These are phyloP conservation scores for Sporormia fimetaria DNA, from an alignment of 495 filamentous ascomycete genomes.

Conservation along the genomic window DNA sequence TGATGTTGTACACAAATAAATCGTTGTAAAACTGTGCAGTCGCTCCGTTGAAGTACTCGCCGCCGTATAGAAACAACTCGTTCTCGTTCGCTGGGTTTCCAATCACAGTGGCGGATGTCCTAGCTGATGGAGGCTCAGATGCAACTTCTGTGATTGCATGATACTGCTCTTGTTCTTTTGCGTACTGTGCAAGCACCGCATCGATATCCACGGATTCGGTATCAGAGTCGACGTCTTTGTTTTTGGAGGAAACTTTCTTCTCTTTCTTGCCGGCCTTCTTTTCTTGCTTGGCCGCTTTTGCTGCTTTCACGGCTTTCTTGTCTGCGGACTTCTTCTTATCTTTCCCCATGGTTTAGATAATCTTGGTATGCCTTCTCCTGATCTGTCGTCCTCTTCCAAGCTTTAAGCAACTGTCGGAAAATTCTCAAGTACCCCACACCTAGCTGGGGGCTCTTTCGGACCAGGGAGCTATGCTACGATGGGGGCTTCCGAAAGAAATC, in stretches of 20 bases:
- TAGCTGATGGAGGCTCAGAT: constrained; percentile 63
- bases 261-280: constrained; percentile 55
- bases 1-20: constrained; percentile 80
- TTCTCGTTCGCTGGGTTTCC: constrained; percentile 75
- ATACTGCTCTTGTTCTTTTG: constrained; percentile 68
- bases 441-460: no score
- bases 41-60: constrained; percentile 58
- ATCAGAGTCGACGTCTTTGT: constrained; percentile 58
- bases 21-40: constrained; percentile 56
- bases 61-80: constrained; percentile 86
- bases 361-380: not conserved
- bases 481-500: no score
- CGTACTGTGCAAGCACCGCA: constrained; percentile 88
- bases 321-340: constrained; percentile 51
- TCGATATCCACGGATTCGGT: constrained; percentile 91
- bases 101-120: constrained; percentile 67
- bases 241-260: constrained; percentile 44
- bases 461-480: no score
- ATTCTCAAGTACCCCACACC: no score
- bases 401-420: no score
- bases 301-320: constrained; percentile 51
- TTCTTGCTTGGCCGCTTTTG: constrained; percentile 43
- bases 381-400: no score
- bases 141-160: constrained; percentile 79
- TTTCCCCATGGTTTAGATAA: constrained; percentile 32